Evolutionary conservation across 352 stramenopile species (phyloP), one percentile per base, ranked within the genome.

Genomic region (Paralagenidium karlingii): DNA sequence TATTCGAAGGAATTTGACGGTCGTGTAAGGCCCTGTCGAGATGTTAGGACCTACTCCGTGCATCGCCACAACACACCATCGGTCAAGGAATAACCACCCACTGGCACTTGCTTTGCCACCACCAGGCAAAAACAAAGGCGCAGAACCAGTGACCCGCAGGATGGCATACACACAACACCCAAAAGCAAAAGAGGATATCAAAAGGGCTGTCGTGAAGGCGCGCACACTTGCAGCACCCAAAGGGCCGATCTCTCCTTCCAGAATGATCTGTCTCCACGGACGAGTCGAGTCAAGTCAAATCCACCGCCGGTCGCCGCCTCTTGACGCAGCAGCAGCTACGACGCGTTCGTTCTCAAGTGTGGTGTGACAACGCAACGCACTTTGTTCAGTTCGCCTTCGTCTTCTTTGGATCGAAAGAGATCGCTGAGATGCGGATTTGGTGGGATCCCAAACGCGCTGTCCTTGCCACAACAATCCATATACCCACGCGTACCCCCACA

Each of bases 1-100:
- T 19, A 89, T 73, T 22, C 73, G 76, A 43, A 87, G 78, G 51
- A 75, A 86, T 8, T 65, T 61, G 11, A 90, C 44, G 16, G 79
- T 68, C 21, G 47, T 57, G 46, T 87, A 90, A 22, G 68, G 59
- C 1, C 70, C 73, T 11, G 55, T 71, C 12, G 50, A 68, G 48
- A 79, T 73, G n/a, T 62, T 62, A 49, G 70, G 76, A 12, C 69
- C 71, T 43, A 60, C 42, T 26, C 69, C 71, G 74, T 87, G 28
- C 22, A n/a, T 3, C 24, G 37, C 12, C 22, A 24, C 28, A 40
- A 58, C 9, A 48, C 36, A 5, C 10, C 16, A 52, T 33, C 38
- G 7, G 55, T 86, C 45, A 86, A 80, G 61, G 62, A 71, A 22
- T 21, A 3, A 27, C 15, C 19, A 24, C 6, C 27, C 11, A 27